Conservation (phyloP, 257 asterid species). For the Cinchona pubescens region DNA sequence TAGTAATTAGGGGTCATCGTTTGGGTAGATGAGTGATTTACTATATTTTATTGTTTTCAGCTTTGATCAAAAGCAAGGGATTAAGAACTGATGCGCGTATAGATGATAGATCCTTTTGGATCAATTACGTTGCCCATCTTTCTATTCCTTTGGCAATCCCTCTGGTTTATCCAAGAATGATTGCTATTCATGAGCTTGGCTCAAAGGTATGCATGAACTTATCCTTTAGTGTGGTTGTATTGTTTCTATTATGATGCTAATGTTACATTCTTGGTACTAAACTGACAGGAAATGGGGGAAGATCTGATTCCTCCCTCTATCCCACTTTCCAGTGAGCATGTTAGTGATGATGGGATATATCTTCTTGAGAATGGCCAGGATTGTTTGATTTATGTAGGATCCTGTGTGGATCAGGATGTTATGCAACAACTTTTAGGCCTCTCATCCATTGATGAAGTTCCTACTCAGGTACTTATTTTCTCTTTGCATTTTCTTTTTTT, state of each 20-base stretch:
- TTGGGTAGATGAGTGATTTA: constrained; percentile 14
- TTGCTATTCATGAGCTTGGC: constrained; percentile 78
- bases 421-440: constrained; percentile 66
- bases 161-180: constrained; percentile 89
- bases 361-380: constrained; percentile 96
- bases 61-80: constrained; percentile 79
- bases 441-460: constrained; percentile 76
- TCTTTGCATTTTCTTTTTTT: neutral
- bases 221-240: neutral
- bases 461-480: constrained; percentile 64
- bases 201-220: constrained; percentile 47
- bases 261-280: constrained; percentile 8
- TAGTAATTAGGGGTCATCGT: neutral
- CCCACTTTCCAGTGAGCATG: constrained; percentile 81
- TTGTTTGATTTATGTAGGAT: constrained; percentile 82
- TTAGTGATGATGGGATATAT: constrained; percentile 76
- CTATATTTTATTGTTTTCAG: constrained; percentile 41
- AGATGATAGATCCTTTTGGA: constrained; percentile 93
- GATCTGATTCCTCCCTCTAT: constrained; percentile 60
- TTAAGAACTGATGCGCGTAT: constrained; percentile 80
- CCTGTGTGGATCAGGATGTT: constrained; percentile 51
- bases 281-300: constrained; percentile 65
- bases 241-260: constrained; percentile 11
- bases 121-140: constrained; percentile 71
- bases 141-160: constrained; percentile 85